Percentiles rank a stretch among this genome's conserved stretches.
These are phyloP conservation scores for Metschnikowia matae DNA, from an alignment of 805 yeast genomes.

Conservation along the genomic window DNA sequence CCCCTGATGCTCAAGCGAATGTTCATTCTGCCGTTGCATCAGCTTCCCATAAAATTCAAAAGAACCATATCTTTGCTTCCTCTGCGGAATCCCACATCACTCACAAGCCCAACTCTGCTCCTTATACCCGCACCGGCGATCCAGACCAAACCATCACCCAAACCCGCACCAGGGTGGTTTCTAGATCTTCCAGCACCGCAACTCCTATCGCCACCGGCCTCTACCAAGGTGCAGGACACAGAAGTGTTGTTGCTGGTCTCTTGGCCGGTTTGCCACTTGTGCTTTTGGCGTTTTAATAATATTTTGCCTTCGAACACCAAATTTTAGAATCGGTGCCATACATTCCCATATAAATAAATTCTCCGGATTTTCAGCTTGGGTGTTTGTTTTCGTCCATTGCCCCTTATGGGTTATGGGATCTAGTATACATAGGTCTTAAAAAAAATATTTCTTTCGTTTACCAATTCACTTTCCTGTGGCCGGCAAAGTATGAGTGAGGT, in stretches of 20 bases:
- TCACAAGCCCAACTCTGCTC: background rate
- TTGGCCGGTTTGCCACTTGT: background rate
- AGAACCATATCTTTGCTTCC: too few species aligned
- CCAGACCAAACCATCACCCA: too few species aligned
- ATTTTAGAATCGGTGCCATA: background rate
- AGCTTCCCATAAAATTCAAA: background rate
- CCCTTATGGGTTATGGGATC: background rate
- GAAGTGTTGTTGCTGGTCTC: background rate
- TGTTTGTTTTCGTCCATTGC: background rate
- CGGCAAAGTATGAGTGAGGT: too few species aligned
- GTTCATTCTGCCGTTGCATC: background rate
- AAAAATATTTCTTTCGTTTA: background rate
- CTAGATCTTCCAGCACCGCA: background rate
- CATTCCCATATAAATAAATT: background rate
- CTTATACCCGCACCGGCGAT: background rate
- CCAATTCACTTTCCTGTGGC: background rate
- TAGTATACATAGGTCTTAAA: background rate
- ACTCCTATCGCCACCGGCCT: background rate
- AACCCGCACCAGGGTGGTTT: too few species aligned
- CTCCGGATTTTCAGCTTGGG: background rate
- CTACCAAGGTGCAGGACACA: background rate
- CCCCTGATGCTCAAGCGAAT: background rate
- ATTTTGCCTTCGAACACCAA: background rate
- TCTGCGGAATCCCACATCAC: background rate
- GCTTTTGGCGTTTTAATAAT: background rate